Percentiles rank a stretch among this genome's conserved stretches.
These are phyloP conservation scores for Neocallimastix lanati DNA, from an alignment of 192 early-diverging fungal species.

Conservation along the genomic window DNA sequence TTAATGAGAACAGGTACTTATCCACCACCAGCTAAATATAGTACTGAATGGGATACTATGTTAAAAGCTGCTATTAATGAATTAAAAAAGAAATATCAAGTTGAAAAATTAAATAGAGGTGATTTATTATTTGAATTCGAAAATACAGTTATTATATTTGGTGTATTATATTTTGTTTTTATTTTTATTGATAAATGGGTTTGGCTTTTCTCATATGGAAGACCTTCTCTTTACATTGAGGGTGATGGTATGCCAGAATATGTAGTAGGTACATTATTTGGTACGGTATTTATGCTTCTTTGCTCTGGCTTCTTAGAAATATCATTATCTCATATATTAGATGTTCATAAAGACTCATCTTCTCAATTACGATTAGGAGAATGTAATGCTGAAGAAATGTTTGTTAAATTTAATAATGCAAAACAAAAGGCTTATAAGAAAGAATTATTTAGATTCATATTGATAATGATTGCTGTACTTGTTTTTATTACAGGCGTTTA, in stretches of 20 bases:
- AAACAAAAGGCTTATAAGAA: not conserved
- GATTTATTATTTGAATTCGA: constrained; percentile 20
- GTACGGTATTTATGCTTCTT: constrained; percentile 18
- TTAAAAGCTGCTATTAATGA: constrained; percentile 16
- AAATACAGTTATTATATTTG: constrained; percentile 17
- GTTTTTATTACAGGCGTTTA: not conserved
- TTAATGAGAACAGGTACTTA: constrained; percentile 4
- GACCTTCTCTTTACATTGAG: not conserved
- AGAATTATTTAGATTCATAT: not conserved
- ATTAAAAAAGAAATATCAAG: constrained; percentile 20
- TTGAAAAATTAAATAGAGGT: constrained; percentile 25
- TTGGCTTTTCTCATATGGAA: constrained; percentile 14
- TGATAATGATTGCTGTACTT: not conserved
- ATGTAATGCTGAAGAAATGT: not conserved
- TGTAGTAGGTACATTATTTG: constrained; percentile 12
- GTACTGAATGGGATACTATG: constrained; percentile 16
- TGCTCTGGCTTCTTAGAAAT: constrained; percentile 18
- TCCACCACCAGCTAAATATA: constrained; percentile 10
- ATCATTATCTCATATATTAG: constrained; percentile 5
- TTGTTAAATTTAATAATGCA: not conserved
- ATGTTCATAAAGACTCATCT: not conserved
- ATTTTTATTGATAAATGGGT: constrained; percentile 21
- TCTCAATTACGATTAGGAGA: not conserved
- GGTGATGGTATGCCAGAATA: constrained; percentile 3
- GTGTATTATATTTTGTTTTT: constrained; percentile 19